Evolutionary conservation across 345 rosid species (phyloP).

Genomic region (Gossypium stocksii): DNA sequence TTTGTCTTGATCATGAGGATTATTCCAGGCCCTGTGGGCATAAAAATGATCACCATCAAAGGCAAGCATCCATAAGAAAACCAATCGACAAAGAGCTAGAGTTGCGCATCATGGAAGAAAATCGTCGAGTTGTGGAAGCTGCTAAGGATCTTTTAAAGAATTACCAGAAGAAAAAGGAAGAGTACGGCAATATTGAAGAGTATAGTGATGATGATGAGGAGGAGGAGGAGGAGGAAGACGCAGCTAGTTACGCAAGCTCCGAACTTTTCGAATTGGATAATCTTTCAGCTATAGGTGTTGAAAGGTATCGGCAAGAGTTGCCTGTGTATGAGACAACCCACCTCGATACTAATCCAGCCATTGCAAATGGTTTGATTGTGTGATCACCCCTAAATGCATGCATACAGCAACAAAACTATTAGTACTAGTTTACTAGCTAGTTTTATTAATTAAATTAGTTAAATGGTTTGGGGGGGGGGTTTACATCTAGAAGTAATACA

Average conservation of each 20-base stretch:
- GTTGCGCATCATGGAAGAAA: conserved; percentile 39
- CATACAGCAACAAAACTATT: background rate
- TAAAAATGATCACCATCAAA: conserved; percentile 20
- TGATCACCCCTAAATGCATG: conserved; percentile 28
- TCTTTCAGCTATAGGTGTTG: conserved; percentile 66
- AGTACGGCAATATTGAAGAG: conserved; percentile 9
- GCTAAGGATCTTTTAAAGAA: conserved; percentile 61
- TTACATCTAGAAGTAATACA: no score
- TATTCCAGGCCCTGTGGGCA: conserved; percentile 50
- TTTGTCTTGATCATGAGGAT: conserved; percentile 62
- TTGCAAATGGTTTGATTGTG: conserved; percentile 57
- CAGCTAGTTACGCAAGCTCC: conserved; percentile 82
- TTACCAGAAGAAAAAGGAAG: conserved; percentile 47
- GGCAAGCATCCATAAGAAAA: background rate
- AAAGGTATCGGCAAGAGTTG: conserved; percentile 70
- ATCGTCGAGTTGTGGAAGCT: conserved; percentile 55
- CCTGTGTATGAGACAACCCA: conserved; percentile 93
- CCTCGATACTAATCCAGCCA: conserved; percentile 65
- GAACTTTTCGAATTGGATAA: conserved; percentile 90
- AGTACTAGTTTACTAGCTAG: background rate
- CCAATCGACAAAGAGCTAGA: conserved; percentile 18
- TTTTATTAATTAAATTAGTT: no score
- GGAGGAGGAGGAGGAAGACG: conserved; percentile 52
- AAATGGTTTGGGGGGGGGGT: conserved; percentile 58
- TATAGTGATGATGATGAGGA: conserved; percentile 31